Evolutionary conservation across 2,329 filamentous ascomycete genomes (phyloP).

Genomic region (Blumeria hordei): DNA sequence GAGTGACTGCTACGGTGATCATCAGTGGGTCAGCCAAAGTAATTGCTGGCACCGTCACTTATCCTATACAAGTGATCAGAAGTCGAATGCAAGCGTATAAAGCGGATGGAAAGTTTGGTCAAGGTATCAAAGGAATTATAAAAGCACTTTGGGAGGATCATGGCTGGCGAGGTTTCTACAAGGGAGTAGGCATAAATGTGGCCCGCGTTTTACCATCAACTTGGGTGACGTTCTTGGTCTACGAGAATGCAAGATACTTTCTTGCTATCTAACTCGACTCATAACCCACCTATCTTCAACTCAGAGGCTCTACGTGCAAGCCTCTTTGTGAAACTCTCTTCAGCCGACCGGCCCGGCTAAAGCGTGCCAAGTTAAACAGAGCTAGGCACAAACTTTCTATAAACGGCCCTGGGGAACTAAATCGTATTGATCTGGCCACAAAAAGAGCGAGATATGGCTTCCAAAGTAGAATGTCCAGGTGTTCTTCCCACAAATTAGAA

Average conservation of each 20-base stretch:
- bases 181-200: constrained; percentile 72
- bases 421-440: no score
- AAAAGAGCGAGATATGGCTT: no score
- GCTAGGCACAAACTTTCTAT: no score
- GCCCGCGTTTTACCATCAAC: constrained; percentile 80
- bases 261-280: constrained; percentile 19
- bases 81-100: constrained; percentile 77
- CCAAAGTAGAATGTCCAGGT: no score
- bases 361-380: no score
- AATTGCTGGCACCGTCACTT: constrained; percentile 71
- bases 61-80: constrained; percentile 83
- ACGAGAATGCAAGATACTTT: constrained; percentile 73
- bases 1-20: constrained; percentile 35
- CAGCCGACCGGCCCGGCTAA: no score
- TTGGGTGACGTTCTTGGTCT: constrained; percentile 90
- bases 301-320: no score
- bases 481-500: no score
- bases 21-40: constrained; percentile 66
- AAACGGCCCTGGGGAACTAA: no score
- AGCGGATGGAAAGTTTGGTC: constrained; percentile 48
- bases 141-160: constrained; percentile 55
- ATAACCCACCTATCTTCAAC: no score
- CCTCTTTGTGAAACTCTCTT: no score
- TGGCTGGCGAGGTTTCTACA: constrained; percentile 68
- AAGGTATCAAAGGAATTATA: constrained; percentile 45